phyloP scores from a whole-genome alignment of 345 rosid genomes.

The Heritiera littoralis region DNA sequence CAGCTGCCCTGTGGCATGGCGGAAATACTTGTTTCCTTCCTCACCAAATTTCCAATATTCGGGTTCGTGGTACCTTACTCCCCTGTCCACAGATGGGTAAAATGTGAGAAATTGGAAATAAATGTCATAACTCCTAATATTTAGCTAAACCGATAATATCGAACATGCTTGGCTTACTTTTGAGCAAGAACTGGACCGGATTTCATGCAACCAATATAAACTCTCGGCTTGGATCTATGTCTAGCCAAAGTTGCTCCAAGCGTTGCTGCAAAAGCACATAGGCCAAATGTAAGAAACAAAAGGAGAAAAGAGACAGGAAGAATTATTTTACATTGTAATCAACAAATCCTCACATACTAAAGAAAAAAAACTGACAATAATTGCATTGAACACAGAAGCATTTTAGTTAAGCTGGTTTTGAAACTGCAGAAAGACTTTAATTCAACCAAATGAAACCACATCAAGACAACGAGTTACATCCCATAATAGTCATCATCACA shows the following conservation, averaged over 20 bases:
- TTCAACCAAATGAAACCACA: no score
- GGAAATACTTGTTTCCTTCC: constrained; percentile 92
- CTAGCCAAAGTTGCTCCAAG: constrained; percentile 81
- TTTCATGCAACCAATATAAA: constrained; percentile 96
- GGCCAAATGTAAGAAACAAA: constrained; percentile 13
- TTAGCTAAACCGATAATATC: background rate
- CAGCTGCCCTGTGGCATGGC: constrained; percentile 96
- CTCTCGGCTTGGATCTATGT: constrained; percentile 70
- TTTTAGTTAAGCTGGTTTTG: no score
- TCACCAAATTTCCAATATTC: constrained; percentile 98
- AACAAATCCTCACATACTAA: background rate
- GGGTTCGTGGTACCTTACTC: constrained; percentile 95
- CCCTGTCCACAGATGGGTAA: constrained; percentile 44
- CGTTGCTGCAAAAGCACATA: constrained; percentile 60
- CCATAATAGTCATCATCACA: no score
- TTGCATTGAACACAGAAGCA: no score
- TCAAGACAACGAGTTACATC: no score
- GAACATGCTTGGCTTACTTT: constrained; percentile 57
- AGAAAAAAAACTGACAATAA: no score
- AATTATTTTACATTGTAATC: background rate
- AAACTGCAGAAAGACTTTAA: no score
- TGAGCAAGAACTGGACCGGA: constrained; percentile 97
- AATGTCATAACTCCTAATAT: background rate
- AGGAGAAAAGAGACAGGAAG: background rate
- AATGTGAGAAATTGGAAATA: constrained; percentile 19